phyloP scores from a whole-genome alignment of 495 filamentous ascomycete genomes.

The Lophium mytilinum region DNA sequence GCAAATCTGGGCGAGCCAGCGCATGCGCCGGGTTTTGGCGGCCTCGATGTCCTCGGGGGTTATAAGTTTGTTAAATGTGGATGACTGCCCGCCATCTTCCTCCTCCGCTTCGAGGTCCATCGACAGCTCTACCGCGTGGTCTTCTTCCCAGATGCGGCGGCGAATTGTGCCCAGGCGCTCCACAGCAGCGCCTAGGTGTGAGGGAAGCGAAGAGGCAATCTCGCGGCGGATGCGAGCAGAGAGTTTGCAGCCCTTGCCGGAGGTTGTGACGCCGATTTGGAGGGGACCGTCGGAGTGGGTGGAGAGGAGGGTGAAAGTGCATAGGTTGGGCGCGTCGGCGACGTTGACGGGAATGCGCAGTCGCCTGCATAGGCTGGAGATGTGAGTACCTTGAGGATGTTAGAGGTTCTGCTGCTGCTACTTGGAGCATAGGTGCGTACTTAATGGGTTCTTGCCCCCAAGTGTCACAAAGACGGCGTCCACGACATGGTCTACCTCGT shows the following conservation, averaged over 20 bases:
- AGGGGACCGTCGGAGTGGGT: slow-evolving; percentile 84
- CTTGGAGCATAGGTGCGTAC: slow-evolving; percentile 31
- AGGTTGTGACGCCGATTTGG: slow-evolving; percentile 93
- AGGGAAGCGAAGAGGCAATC: slow-evolving; percentile 69
- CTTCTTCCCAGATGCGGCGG: slow-evolving; percentile 70
- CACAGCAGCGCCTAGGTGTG: slow-evolving; percentile 75
- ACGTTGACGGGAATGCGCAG: slow-evolving; percentile 90
- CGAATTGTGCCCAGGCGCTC: slow-evolving; percentile 69
- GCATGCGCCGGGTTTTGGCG: slow-evolving; percentile 70
- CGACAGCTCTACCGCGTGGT: slow-evolving; percentile 45
- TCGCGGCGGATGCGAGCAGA: slow-evolving; percentile 85
- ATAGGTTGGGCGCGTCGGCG: slow-evolving; percentile 77
- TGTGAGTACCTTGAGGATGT: slow-evolving; percentile 46
- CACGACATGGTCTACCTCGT: slow-evolving; percentile 69
- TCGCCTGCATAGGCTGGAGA: slow-evolving; percentile 66
- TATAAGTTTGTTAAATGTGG: slow-evolving; percentile 77
- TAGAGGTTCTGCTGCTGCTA: neutral
- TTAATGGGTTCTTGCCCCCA: slow-evolving; percentile 44
- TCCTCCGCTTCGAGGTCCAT: slow-evolving; percentile 55
- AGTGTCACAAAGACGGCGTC: slow-evolving; percentile 88
- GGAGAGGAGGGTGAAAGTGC: slow-evolving; percentile 82
- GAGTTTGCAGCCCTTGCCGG: slow-evolving; percentile 90
- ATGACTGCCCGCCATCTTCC: slow-evolving; percentile 82
- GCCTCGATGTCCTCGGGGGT: slow-evolving; percentile 63
- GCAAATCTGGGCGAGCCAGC: slow-evolving; percentile 93